These are phyloP conservation scores for Lyophyllum atratum DNA, from an alignment of 768 basidiomycete species.

Conservation along the genomic window DNA sequence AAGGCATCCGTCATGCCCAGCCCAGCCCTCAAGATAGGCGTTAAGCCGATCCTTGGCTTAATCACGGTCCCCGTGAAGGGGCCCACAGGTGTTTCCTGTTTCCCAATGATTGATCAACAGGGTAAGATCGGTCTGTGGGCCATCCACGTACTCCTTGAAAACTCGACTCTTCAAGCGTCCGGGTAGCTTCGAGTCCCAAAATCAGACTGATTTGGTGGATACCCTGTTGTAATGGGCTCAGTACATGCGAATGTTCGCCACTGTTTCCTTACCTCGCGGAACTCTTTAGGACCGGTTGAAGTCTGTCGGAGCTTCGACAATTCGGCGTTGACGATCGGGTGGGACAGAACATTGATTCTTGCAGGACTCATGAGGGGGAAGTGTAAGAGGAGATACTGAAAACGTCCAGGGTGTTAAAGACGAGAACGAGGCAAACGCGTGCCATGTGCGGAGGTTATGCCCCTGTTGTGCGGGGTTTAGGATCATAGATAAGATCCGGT, in stretches of 20 bases:
- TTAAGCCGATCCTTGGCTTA: constrained; percentile 79
- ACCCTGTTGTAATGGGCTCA: constrained; percentile 45
- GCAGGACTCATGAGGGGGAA: constrained; percentile 22
- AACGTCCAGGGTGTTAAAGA: constrained; percentile 1
- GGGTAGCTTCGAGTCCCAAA: constrained; percentile 82
- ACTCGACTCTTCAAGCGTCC: constrained; percentile 59
- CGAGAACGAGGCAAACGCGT: background rate
- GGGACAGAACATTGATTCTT: constrained; percentile 55
- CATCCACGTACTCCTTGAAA: constrained; percentile 61
- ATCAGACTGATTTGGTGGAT: constrained; percentile 75
- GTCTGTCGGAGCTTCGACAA: constrained; percentile 69
- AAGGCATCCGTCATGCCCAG: constrained; percentile 92
- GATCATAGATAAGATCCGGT: constrained; percentile 5
- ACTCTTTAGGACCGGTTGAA: constrained; percentile 68
- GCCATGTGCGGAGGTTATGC: background rate
- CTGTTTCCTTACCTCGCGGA: constrained; percentile 60
- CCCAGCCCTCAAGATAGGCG: constrained; percentile 92
- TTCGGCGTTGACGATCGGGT: constrained; percentile 74
- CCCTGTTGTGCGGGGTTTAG: background rate
- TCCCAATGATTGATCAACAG: background rate
- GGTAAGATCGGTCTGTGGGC: background rate
- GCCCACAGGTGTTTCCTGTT: constrained; percentile 78
- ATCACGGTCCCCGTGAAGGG: constrained; percentile 76
- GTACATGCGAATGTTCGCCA: background rate
- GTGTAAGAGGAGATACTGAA: background rate